Conservation (phyloP, 805 yeast species). For the Cyberlindnera veronae region DNA sequence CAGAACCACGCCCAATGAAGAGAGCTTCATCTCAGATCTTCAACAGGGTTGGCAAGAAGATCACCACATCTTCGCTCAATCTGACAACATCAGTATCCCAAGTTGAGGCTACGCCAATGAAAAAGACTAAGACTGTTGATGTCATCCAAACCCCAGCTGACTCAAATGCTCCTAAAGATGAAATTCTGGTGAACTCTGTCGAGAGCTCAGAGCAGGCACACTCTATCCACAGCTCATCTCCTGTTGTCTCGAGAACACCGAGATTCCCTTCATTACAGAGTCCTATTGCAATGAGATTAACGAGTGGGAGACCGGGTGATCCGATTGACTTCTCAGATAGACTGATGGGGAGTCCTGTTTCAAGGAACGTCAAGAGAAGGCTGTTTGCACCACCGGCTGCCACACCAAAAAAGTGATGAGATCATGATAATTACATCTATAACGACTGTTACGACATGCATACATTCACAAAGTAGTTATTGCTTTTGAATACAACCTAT, state of each 20-base stretch:
- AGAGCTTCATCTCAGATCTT: constrained; percentile 23
- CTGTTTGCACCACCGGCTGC: constrained; percentile 32
- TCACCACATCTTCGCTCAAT: constrained; percentile 9
- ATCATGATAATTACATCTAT: constrained; percentile 3
- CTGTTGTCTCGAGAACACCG: constrained; percentile 14
- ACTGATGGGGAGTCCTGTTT: constrained; percentile 28
- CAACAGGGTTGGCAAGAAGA: constrained; percentile 27
- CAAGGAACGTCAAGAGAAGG: constrained; percentile 30
- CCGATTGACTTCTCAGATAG: constrained; percentile 17
- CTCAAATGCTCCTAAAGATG: neutral
- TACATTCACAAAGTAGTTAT: neutral
- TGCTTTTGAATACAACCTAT: neutral
- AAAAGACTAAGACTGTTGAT: constrained; percentile 19
- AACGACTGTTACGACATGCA: neutral
- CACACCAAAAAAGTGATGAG: neutral
- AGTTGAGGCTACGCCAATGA: constrained; percentile 29
- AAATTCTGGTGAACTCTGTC: constrained; percentile 4
- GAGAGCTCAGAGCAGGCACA: constrained; percentile 1
- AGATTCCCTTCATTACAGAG: constrained; percentile 15
- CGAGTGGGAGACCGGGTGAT: constrained; percentile 17
- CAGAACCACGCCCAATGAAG: constrained; percentile 11
- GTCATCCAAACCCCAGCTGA: constrained; percentile 20
- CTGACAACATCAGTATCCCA: constrained; percentile 21
- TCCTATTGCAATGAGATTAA: constrained; percentile 23
- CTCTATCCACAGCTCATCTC: constrained; percentile 13